Evolutionary conservation across 2,329 filamentous ascomycete species (phyloP), one percentile per base, ranked within the genome.

Genomic region (Orbilia javanica): DNA sequence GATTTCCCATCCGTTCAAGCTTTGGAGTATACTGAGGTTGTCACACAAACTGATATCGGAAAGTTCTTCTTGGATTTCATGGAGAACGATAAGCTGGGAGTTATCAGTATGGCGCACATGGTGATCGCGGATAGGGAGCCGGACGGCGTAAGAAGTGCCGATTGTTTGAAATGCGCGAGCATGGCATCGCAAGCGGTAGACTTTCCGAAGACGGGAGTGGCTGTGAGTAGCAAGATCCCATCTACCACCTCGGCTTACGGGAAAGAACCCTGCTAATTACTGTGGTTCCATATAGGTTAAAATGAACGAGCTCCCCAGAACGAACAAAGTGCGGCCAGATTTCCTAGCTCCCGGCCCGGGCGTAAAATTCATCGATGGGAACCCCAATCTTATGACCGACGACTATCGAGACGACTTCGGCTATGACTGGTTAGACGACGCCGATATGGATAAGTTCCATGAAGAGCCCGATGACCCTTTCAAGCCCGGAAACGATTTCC

Each of bases 31-130:
- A 86, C 87, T 6, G 86, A 91, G 0, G 79, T 84, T 0, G 91
- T 96, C 0, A 84, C 83, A 0, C 83, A 84, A 1, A 83, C 88
- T 0, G 93, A 96, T 80, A 96, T 97, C 85, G 90, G 89, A 0
- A 86, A 91, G 10, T 96, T 95, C 83, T 96, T 97, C 79, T 86
- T 96, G n/a, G 86, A 90, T 15, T 93, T 93, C 78, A 92, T 93
- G 89, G 86, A 87, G 77, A 89, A 88, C 0, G 90, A 93, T 80
- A 86, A 89, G 18, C 83, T 93, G 1, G 90, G 90, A 0, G 82
- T 90, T 52, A 92, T 93, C 80, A 90, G 91, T 0, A 89, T 84
- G 0, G 84, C 87, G 1, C 91, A 93, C 81, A 86, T 90, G 80
- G 86, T 91, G 0, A 81, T 92, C 15, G 89, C 91, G 0, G 92